Percentiles rank a stretch among this genome's conserved stretches.
These are phyloP conservation scores for Hippophae gyantsensis DNA, from an alignment of 306 rosid genomes.

Conservation along the genomic window DNA sequence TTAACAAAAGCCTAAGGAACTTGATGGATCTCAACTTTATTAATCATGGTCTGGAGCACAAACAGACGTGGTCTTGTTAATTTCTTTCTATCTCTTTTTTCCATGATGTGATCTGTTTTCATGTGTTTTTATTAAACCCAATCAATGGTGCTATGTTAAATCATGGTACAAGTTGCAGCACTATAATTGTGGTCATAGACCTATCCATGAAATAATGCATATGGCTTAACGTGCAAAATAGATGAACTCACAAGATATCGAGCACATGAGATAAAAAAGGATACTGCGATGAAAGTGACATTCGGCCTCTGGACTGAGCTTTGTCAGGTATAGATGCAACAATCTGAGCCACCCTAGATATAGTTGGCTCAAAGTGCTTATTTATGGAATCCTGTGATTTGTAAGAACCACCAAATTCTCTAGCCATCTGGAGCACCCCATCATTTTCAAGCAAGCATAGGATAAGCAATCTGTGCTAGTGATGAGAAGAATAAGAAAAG, in stretches of 20 bases:
- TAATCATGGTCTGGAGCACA: too few species aligned
- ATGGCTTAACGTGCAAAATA: background rate
- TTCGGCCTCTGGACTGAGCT: slow-evolving; percentile 53
- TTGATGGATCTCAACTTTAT: too few species aligned
- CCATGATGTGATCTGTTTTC: too few species aligned
- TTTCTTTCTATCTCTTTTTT: too few species aligned
- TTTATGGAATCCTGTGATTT: slow-evolving; percentile 19
- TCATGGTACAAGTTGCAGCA: too few species aligned
- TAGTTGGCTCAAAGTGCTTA: slow-evolving; percentile 28
- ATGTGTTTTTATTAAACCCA: too few species aligned
- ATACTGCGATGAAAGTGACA: slow-evolving; percentile 79
- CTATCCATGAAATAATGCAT: slow-evolving; percentile 1
- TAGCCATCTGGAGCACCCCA: slow-evolving; percentile 74
- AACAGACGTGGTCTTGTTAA: too few species aligned
- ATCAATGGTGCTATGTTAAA: too few species aligned
- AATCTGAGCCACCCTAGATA: slow-evolving; percentile 61
- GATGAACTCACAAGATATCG: slow-evolving; percentile 10
- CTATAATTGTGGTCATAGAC: too few species aligned
- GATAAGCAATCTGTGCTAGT: slow-evolving; percentile 54
- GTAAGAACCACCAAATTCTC: slow-evolving; percentile 46
- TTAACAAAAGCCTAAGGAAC: slow-evolving; percentile 1
- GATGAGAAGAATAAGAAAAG: slow-evolving; percentile 6
- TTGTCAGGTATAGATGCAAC: slow-evolving; percentile 89
- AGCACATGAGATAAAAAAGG: slow-evolving; percentile 29
- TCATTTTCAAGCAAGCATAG: slow-evolving; percentile 70